Conservation (phyloP, 495 filamentous ascomycete genomes). For the Barbatosphaeria neglecta region DNA sequence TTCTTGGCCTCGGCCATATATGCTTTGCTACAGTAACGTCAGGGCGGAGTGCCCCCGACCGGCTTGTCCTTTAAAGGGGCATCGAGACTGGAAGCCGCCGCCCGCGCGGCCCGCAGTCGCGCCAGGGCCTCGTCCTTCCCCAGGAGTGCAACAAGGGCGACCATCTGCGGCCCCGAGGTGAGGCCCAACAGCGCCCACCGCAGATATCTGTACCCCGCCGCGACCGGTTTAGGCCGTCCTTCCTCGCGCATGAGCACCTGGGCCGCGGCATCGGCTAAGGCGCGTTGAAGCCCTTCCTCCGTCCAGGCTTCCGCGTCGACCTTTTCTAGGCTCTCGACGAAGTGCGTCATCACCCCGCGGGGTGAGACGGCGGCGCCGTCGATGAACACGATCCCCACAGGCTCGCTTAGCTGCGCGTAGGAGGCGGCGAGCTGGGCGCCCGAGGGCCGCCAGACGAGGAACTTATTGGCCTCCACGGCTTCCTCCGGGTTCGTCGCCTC, state of each 20-base stretch:
- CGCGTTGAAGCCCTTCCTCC: not conserved
- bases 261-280: not conserved
- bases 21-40: too few species aligned
- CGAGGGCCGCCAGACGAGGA: not conserved
- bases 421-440: not conserved
- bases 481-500: not conserved
- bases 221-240: conserved; percentile 23
- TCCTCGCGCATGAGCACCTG: conserved; percentile 6
- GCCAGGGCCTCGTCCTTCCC: conserved; percentile 48
- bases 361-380: not conserved
- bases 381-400: not conserved
- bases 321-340: not conserved
- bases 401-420: not conserved
- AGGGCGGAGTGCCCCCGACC: too few species aligned
- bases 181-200: conserved; percentile 56
- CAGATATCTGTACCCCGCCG: conserved; percentile 43
- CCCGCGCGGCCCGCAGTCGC: conserved; percentile 38
- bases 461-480: not conserved
- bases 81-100: conserved; percentile 2
- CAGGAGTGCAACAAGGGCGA: conserved; percentile 48
- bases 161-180: conserved; percentile 45
- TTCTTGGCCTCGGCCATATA: too few species aligned
- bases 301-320: not conserved
- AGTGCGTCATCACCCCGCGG: not conserved
- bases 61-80: not conserved